Evolutionary conservation across 116 monocot species (phyloP), one percentile per base, ranked within the genome.

Genomic region (Dioscorea cayenensis): DNA sequence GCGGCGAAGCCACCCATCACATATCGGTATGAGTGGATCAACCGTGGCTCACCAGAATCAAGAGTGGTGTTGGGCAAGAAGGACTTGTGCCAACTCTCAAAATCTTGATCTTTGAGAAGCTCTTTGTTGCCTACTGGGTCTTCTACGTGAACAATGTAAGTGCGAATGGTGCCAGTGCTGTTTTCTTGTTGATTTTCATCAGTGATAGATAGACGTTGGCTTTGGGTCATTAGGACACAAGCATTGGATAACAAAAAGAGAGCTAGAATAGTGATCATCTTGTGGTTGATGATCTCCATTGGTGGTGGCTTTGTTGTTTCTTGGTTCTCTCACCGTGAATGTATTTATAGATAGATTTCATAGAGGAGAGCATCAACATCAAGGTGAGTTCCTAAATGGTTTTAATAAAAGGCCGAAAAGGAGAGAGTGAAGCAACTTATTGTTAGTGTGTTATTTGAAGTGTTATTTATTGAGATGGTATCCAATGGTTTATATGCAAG

Each of bases 281-380:
- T 55, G 14, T 3, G 4, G 5, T 5, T 16, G 19, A 16, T 16
- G 55, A 18, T 16, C 10, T n/a, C 55, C 55, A 55, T 55, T 19
- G 55, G 19, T 16, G 55, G 17, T 16, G 5, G 55, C 16, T 55
- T 16, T 55, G 55, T 16, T 55, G 55, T n/a, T 55, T 16, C 5
- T 55, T 5, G 55, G 16, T 55, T 55, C 55, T 43, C 43, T 43
- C 43, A 10, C 43, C 1, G 0, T 9, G 6, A 10, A 43, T 43
- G 1, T 43, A 55, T 18, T 5, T 55, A 55, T 16, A 16, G 14
- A 55, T 6, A 55, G 51, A 2, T 51, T 51, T 18, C n/a, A 55
- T 55, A 55, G 55, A 55, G 55, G 55, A 55, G 17, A 55, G 55
- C 55, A 55, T 55, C 55, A n/a, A 55, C 55, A 55, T 55, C 55